Evolutionary conservation across 1,284 basidiomycete species (phyloP), one percentile per base, ranked within the genome.

Genomic region (Malassezia yamatoensis): DNA sequence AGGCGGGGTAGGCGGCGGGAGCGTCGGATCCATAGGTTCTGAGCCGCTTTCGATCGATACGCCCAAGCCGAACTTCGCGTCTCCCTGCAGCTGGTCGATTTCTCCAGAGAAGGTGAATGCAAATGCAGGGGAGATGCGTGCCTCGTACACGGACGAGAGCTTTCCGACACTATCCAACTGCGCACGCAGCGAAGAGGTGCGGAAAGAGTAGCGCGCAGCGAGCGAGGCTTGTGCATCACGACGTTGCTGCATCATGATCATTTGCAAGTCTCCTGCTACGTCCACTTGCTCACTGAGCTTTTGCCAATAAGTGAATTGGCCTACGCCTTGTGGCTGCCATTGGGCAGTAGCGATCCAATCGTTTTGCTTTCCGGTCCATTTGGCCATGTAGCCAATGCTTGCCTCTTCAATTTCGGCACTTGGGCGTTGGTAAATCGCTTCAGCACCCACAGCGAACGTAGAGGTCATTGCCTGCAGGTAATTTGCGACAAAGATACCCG

Each of bases 301-400:
- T 66, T 96, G 91, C 87, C 88, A 96, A 78, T 98, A 99, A 13
- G 90, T 93, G 41, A 90, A 83, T 76, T 91, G 87, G 36, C 96
- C 71, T 51, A 91, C 82, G 37, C 93, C 91, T 40, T 82, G 80
- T 39, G 77, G 74, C 76, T 94, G 89, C 35, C 94, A 68, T 74
- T 91, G 89, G 9, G 89, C 86, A 5, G 91, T 96, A 32, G 89
- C 90, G 69, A 93, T 91, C 63, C 66, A 68, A 42, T 74, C 67
- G 51, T 62, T 63, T 51, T 62, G 53, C 18, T 66, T 65, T 44
- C 66, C 65, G 59, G 64, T 67, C 49, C 65, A 85, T 78, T 93
- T 96, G 64, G 87, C 85, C 55, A 96, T 81, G 78, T 90, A 96
- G 38, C 89, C 88, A 2, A 87, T 82, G 46, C 81, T 82, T 35